Evolutionary conservation across 139 green algal species (phyloP).

Genomic region (Micractinium conductrix): DNA sequence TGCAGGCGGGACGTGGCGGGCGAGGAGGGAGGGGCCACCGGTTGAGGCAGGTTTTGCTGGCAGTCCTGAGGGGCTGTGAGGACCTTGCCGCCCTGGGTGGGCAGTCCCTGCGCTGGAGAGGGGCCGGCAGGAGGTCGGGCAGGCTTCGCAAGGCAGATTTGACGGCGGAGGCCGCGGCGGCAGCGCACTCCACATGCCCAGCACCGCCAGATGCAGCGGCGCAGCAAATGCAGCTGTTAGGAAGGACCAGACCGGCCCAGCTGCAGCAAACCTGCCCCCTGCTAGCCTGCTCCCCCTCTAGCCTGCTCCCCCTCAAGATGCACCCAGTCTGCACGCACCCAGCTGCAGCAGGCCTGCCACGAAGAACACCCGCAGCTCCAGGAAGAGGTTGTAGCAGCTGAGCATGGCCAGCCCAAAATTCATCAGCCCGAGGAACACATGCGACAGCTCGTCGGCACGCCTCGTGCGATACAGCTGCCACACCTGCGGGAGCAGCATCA

Average conservation of each 20-base stretch:
- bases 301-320: background rate
- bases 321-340: background rate
- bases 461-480: background rate
- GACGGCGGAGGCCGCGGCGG: no score
- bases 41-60: no score
- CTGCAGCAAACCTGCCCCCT: background rate
- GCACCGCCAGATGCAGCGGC: background rate
- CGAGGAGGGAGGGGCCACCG: no score
- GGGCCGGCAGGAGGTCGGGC: background rate
- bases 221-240: no score
- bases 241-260: no score
- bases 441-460: background rate
- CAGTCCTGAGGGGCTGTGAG: background rate
- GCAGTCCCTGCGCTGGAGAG: background rate
- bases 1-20: background rate
- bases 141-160: background rate
- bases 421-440: background rate
- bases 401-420: conserved; percentile 1
- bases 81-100: background rate
- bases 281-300: no score
- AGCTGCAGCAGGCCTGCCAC: background rate
- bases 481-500: conserved; percentile 13
- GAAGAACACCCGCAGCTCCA: conserved; percentile 7
- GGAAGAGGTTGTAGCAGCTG: background rate
- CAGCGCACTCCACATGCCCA: background rate